These are phyloP conservation scores for Candida takata DNA, from an alignment of 805 yeast species.

Conservation along the genomic window DNA sequence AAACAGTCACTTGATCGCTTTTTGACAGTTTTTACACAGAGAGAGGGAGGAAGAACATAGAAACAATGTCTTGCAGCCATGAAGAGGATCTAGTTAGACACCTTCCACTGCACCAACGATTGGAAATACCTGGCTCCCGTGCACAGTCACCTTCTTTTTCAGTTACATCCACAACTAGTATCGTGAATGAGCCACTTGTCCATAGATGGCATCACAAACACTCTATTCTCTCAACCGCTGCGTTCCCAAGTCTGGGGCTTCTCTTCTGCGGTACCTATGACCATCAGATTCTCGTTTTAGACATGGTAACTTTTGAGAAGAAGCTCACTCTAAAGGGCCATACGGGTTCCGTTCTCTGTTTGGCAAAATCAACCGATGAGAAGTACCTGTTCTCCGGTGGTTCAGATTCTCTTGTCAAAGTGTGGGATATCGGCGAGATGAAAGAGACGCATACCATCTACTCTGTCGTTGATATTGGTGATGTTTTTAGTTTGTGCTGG, in stretches of 20 bases:
- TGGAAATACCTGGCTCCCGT: background rate
- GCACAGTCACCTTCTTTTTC: background rate
- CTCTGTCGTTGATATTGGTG: slow-evolving; percentile 85
- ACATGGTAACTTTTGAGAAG: slow-evolving; percentile 55
- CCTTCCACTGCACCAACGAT: slow-evolving; percentile 2
- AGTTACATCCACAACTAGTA: background rate
- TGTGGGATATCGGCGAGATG: slow-evolving; percentile 59
- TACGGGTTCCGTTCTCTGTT: slow-evolving; percentile 66
- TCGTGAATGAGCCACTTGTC: slow-evolving; percentile 24
- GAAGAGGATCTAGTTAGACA: slow-evolving; percentile 11
- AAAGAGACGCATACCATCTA: slow-evolving; percentile 65
- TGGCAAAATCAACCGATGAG: slow-evolving; percentile 48
- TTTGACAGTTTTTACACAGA: no score
- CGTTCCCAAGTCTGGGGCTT: slow-evolving; percentile 49
- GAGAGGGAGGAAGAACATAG: background rate
- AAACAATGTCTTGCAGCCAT: no score
- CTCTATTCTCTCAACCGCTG: slow-evolving; percentile 65
- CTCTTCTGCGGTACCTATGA: slow-evolving; percentile 90
- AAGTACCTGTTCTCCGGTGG: slow-evolving; percentile 74
- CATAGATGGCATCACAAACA: slow-evolving; percentile 75
- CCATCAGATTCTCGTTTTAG: slow-evolving; percentile 67
- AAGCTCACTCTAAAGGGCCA: slow-evolving; percentile 53
- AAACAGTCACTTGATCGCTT: no score
- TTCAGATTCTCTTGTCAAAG: slow-evolving; percentile 80
- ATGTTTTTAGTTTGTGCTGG: slow-evolving; percentile 79